phyloP scores from a whole-genome alignment of 805 yeast genomes.

The Cyberlindnera maclurae region DNA sequence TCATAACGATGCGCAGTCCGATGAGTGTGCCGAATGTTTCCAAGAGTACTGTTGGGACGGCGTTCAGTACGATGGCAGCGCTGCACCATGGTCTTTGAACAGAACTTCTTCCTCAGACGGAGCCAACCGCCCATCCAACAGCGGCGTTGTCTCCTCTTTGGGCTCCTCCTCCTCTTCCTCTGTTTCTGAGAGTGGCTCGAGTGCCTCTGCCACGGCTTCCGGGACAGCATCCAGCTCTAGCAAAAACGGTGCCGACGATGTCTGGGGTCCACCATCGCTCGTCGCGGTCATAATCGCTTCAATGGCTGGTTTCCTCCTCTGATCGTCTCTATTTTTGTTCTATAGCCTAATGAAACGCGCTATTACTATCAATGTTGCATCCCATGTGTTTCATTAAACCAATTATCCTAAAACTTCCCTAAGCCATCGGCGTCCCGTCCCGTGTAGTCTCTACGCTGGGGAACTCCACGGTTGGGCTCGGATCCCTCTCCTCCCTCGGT shows the following conservation, averaged over 20 bases:
- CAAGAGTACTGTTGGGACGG: conserved; percentile 74
- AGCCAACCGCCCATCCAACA: not conserved
- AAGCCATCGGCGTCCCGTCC: conserved; percentile 12
- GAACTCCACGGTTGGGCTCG: too few species aligned
- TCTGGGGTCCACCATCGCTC: not conserved
- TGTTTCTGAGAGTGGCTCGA: conserved; percentile 3
- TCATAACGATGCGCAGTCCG: conserved; percentile 45
- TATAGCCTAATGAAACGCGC: too few species aligned
- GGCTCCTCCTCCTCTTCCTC: conserved; percentile 2
- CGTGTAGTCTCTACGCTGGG: conserved; percentile 18
- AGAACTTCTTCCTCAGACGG: not conserved
- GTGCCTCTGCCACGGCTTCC: not conserved
- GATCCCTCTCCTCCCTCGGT: not conserved
- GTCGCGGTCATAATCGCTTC: not conserved
- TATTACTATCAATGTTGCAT: too few species aligned
- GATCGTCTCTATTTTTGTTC: not conserved
- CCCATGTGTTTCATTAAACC: too few species aligned
- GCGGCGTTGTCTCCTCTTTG: conserved; percentile 1
- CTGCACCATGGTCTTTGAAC: not conserved
- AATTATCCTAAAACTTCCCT: too few species aligned
- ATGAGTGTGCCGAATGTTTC: conserved; percentile 69
- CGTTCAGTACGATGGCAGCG: not conserved
- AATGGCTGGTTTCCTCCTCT: conserved; percentile 1
- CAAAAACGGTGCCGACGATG: not conserved
- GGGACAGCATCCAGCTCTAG: not conserved